These are phyloP conservation scores for Aegilops speltoides DNA, from an alignment of 176 grass and related monocot species.

Conservation along the genomic window DNA sequence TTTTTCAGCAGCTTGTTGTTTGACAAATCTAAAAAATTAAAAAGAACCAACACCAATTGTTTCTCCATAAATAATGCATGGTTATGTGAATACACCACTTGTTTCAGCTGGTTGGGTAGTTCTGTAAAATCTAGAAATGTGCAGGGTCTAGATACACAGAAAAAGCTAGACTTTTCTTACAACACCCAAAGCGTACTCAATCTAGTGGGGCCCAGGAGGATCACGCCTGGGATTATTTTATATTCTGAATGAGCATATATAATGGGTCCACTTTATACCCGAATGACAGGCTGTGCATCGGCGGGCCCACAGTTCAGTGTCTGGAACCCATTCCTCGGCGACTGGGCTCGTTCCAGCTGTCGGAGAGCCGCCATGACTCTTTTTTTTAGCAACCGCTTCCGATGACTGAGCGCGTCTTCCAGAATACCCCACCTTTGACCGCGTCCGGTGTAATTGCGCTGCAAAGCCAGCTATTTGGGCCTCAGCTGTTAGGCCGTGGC, in stretches of 20 bases:
- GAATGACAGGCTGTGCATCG: neutral
- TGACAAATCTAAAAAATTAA: no score
- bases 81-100: no score
- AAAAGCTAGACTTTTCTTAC: neutral
- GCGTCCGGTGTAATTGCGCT: no score
- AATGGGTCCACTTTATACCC: neutral
- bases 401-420: neutral
- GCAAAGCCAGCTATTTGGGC: no score
- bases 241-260: neutral
- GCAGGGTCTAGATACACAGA: neutral
- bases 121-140: neutral
- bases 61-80: no score
- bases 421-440: neutral
- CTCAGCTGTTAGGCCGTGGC: no score
- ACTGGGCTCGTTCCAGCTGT: neutral
- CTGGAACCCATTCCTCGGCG: neutral
- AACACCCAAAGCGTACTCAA: neutral
- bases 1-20: no score
- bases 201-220: neutral
- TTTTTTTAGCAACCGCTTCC: neutral
- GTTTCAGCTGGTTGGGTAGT: no score
- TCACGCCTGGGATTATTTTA: slow-evolving; percentile 21
- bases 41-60: no score
- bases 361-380: no score
- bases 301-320: slow-evolving; percentile 7